phyloP scores from a whole-genome alignment of 768 basidiomycete species.

The Naematelia encephala region DNA sequence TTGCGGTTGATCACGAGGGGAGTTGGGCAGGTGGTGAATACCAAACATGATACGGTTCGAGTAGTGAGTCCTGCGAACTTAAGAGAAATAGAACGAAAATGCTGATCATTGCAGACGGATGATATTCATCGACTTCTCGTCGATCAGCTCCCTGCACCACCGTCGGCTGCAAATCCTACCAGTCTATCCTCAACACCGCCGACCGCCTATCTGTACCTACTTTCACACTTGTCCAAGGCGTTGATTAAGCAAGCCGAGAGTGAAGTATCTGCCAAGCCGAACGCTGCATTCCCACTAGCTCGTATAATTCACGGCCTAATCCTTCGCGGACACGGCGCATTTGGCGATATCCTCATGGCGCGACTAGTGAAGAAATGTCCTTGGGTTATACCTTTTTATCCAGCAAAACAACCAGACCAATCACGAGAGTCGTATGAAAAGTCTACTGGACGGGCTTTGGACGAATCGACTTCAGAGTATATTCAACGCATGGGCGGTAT shows the following conservation, averaged over 20 bases:
- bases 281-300: conserved; percentile 77
- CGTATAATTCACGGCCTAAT: conserved; percentile 67
- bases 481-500: conserved; percentile 68
- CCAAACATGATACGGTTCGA: conserved; percentile 27
- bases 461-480: conserved; percentile 65
- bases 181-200: conserved; percentile 45
- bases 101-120: conserved; percentile 30
- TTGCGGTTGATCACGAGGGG: conserved; percentile 46
- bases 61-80: conserved; percentile 41
- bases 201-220: conserved; percentile 62
- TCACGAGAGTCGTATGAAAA: conserved; percentile 52
- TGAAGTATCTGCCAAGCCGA: conserved; percentile 84
- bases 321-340: conserved; percentile 58
- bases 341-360: conserved; percentile 74
- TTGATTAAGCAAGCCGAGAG: conserved; percentile 89
- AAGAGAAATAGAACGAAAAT: not conserved
- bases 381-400: conserved; percentile 71
- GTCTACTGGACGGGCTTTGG: conserved; percentile 47
- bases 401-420: conserved; percentile 52
- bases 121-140: conserved; percentile 54
- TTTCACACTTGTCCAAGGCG: conserved; percentile 83
- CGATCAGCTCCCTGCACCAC: conserved; percentile 17
- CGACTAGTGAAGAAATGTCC: conserved; percentile 84
- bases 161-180: conserved; percentile 24
- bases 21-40: conserved; percentile 48